Evolutionary conservation across 352 stramenopile species (phyloP).

Genomic region (Phytophthora boehmeriae): DNA sequence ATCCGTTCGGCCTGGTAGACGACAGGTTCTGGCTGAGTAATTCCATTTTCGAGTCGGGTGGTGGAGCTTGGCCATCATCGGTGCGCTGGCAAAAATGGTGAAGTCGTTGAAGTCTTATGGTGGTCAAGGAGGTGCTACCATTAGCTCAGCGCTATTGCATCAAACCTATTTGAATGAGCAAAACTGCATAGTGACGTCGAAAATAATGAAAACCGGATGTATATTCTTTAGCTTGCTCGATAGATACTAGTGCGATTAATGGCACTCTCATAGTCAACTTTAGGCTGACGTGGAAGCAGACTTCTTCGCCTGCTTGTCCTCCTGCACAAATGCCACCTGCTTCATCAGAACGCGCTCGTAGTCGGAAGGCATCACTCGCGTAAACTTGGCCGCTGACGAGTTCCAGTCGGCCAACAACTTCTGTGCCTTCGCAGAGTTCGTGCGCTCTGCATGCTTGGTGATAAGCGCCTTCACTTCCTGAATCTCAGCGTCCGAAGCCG

Average conservation of each 20-base stretch:
- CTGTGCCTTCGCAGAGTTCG: slow-evolving; percentile 84
- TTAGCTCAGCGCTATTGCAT: no score
- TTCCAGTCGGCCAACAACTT: slow-evolving; percentile 93
- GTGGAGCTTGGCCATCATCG: neutral
- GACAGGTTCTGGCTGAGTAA: neutral
- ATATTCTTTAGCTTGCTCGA: neutral
- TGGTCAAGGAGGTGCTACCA: no score
- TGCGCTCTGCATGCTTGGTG: slow-evolving; percentile 89
- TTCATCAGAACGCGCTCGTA: slow-evolving; percentile 69
- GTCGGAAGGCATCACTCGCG: slow-evolving; percentile 72
- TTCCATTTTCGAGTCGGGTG: slow-evolving; percentile 1
- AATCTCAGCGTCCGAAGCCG: slow-evolving; percentile 73
- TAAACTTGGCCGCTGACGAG: slow-evolving; percentile 46
- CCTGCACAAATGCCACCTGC: slow-evolving; percentile 37
- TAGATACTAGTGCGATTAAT: neutral
- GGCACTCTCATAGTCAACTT: slow-evolving; percentile 6
- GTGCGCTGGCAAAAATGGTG: no score
- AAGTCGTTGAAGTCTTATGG: no score
- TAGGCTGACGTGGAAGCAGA: slow-evolving; percentile 30
- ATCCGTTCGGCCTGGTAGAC: no score
- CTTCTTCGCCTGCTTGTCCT: slow-evolving; percentile 29
- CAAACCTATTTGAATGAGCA: no score
- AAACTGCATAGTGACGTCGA: no score
- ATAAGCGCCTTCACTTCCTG: slow-evolving; percentile 89
- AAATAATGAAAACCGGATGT: no score